Evolutionary conservation across 2,329 filamentous ascomycete genomes (phyloP).

Genomic region (Aspergillus pseudotamarii): DNA sequence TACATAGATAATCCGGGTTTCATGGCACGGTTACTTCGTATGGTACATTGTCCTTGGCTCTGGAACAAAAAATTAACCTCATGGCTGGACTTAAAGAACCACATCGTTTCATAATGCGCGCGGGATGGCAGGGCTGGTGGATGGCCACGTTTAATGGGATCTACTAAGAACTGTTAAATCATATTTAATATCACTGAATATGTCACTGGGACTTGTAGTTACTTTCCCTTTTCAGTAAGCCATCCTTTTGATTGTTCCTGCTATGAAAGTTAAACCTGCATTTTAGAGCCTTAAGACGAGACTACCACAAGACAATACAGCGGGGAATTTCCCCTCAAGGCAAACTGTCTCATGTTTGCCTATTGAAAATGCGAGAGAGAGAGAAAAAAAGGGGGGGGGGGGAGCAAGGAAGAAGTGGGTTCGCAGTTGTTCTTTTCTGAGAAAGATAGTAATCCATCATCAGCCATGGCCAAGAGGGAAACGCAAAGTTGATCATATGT

Average conservation of each 20-base stretch:
- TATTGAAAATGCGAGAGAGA: not conserved
- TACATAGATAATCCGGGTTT: not conserved
- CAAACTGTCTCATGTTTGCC: conserved; percentile 3
- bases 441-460: not conserved
- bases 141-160: conserved; percentile 13
- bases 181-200: conserved; percentile 1
- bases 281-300: not conserved
- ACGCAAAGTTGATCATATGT: conserved; percentile 5
- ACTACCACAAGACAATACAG: not conserved
- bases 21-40: not conserved
- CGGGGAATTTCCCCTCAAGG: not conserved
- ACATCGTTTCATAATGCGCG: conserved; percentile 14
- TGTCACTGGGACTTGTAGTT: not conserved
- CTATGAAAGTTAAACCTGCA: conserved; percentile 2
- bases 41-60: not conserved
- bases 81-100: conserved; percentile 15
- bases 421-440: not conserved
- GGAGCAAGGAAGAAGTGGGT: not conserved
- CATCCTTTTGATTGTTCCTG: not conserved
- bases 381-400: not conserved
- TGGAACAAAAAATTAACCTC: conserved; percentile 2
- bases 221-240: conserved; percentile 6
- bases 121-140: conserved; percentile 15
- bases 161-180: conserved; percentile 11
- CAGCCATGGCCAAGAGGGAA: not conserved